Base-by-base conservation (phyloP, 2,329 filamentous ascomycete genomes). In the Verticillium isaacii region DNA sequence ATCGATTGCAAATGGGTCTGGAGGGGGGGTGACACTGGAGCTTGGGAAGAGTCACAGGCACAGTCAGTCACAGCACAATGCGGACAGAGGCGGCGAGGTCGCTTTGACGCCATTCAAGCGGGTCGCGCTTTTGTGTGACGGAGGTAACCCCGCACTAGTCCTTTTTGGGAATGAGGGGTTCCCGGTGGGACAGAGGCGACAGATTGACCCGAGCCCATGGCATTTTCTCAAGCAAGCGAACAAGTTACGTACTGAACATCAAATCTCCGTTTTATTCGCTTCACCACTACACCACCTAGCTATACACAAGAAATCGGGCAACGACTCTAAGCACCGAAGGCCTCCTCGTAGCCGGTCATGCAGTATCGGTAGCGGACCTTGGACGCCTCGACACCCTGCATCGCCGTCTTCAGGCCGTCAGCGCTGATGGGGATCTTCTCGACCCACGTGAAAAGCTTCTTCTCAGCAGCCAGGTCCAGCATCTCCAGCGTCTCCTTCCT, bases 291-390 rank as follows among this genome's bases (percentile, higher is more conserved):
- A n/a, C 19, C 45, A 52, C 45, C 45, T 50, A 58, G 57, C 57
- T 58, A 39, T 58, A 58, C 57, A 58, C 57, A 8, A 14, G 15
- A 17, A 17, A n/a, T 17, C 54, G 15, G 8, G 25, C 15, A 34
- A 17, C 1, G 25, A 25, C 32, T 32, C 25, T 68, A 83, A 32
- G 77, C 73, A 39, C 85, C 86, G 71, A 92, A 92, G 3, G 77
- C 85, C 73, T 90, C 85, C 68, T 89, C 88, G 69, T 86, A 92
- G 67, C 85, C 82, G 57, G 86, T 87, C 77, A 94, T 80, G 65
- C 89, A 91, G 72, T 91, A 91, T 66, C 92, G 84, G 74, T 93
- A 95, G 65, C 82, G 82, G 23, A 93, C 87, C 68, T 89, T 88
- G 69, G 86, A 89, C 70, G 87, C 88, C 67, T 87, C 81, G 68